Base-by-base conservation (phyloP, 495 filamentous ascomycete species). In the Cudoniella acicularis region DNA sequence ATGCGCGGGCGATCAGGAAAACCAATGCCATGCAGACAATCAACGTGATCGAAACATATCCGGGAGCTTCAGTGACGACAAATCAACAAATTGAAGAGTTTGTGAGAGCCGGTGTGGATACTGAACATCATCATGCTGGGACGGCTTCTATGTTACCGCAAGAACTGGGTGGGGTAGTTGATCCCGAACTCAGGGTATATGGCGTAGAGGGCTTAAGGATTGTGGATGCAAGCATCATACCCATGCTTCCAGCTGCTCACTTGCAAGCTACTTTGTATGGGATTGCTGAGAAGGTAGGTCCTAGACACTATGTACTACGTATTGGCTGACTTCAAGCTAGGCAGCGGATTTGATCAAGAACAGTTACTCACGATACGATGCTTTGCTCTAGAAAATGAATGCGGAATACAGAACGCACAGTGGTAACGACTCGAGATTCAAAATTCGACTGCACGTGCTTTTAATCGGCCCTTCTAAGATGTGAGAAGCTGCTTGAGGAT, bases 61-160 rank as follows among this genome's bases (percentile, higher is more conserved):
- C 61, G 2, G 52, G 61, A n/a, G 20, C 27, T 25, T 11, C 40
- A 23, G 23, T 49, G 18, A 25, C 18, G 1, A 40, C 2, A 40
- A 27, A 51, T 21, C 17, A 16, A 10, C 23, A 27, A 40, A 10
- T 36, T 17, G 57, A 60, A 27, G 48, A 22, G n/a, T 49, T 45
- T 51, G 46, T 25, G 18, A 51, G 54, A 23, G 17, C 2, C 30
- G 45, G 45, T 1, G 16, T 45, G 2, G 24, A 36, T 16, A 52
- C 56, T 13, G 17, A 26, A 23, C 16, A 52, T 52, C 70, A 73
- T 46, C 64, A 70, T 56, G 68, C 69, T 56, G 77, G 80, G 26
- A 83, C 82, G 0, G 75, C 75, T 43, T 76, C 77, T 1, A 82
- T 83, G 82, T 66, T 85, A 69, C 73, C 71, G 9, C 36, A 54